Evolutionary conservation across 192 early-diverging fungal species (phyloP).

Genomic region (Globomyces pollinis-pini): DNA sequence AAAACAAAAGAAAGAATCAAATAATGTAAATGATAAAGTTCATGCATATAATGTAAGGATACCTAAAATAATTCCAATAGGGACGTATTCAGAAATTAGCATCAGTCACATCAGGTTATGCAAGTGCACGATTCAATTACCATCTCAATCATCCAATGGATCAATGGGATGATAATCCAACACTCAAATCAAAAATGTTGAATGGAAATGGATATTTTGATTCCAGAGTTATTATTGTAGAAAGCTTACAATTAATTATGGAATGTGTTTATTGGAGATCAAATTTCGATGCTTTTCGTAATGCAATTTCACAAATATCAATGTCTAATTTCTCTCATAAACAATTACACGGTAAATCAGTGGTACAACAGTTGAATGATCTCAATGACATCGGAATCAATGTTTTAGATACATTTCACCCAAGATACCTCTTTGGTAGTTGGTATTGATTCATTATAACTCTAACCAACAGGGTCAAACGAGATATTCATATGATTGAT

Average conservation of each 20-base stretch:
- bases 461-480: too few species aligned
- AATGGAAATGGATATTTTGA: constrained; percentile 38
- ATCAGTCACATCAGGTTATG: constrained; percentile 35
- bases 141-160: constrained; percentile 18
- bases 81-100: constrained; percentile 48
- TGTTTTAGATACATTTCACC: too few species aligned
- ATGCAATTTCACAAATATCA: constrained; percentile 24
- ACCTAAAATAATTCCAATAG: too few species aligned
- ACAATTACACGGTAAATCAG: too few species aligned
- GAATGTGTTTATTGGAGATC: constrained; percentile 48
- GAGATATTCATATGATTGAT: too few species aligned
- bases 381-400: too few species aligned
- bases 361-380: too few species aligned
- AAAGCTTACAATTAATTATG: constrained; percentile 16
- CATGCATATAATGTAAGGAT: too few species aligned
- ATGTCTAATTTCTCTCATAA: background rate
- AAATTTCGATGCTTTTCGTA: constrained; percentile 48
- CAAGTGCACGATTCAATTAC: constrained; percentile 41
- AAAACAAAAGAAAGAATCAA: too few species aligned
- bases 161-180: constrained; percentile 19
- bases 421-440: too few species aligned
- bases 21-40: too few species aligned
- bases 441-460: too few species aligned
- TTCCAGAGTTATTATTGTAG: constrained; percentile 32
- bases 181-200: constrained; percentile 19